Evolutionary conservation across 495 filamentous ascomycete genomes (phyloP).

Genomic region (Rostrohypoxylon terebratum): DNA sequence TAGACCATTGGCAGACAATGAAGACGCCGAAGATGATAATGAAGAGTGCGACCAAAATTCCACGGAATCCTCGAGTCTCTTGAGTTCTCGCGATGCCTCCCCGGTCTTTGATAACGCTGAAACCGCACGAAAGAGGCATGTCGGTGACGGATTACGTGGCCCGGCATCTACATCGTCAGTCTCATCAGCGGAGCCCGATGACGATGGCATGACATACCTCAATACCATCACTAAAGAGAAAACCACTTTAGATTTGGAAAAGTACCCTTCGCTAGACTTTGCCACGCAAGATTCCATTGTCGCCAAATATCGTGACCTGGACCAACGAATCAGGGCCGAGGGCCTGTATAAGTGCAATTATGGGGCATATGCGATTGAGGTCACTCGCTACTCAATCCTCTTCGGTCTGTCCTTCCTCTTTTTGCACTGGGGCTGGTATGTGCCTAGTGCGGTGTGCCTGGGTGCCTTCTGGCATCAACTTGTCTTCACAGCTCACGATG

Average conservation of each 20-base stretch:
- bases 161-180: slow-evolving; percentile 56
- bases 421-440: slow-evolving; percentile 79
- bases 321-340: slow-evolving; percentile 75
- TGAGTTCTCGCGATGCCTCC: slow-evolving; percentile 65
- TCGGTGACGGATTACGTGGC: slow-evolving; percentile 36
- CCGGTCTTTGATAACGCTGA: slow-evolving; percentile 73
- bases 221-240: slow-evolving; percentile 80
- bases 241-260: slow-evolving; percentile 79
- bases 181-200: slow-evolving; percentile 55
- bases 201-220: slow-evolving; percentile 70
- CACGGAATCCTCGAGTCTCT: slow-evolving; percentile 52
- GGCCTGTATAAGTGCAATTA: slow-evolving; percentile 91
- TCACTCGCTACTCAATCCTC: slow-evolving; percentile 78
- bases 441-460: slow-evolving; percentile 76
- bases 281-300: slow-evolving; percentile 82
- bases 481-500: slow-evolving; percentile 95
- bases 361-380: slow-evolving; percentile 80
- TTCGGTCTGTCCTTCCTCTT: slow-evolving; percentile 72
- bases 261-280: slow-evolving; percentile 83
- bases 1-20: slow-evolving; percentile 64
- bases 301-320: slow-evolving; percentile 79
- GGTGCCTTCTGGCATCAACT: slow-evolving; percentile 96
- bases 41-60: slow-evolving; percentile 52
- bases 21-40: slow-evolving; percentile 55
- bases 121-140: slow-evolving; percentile 45